These are phyloP conservation scores for Petunia secreta DNA, from an alignment of 257 asterid species.

Conservation along the genomic window DNA sequence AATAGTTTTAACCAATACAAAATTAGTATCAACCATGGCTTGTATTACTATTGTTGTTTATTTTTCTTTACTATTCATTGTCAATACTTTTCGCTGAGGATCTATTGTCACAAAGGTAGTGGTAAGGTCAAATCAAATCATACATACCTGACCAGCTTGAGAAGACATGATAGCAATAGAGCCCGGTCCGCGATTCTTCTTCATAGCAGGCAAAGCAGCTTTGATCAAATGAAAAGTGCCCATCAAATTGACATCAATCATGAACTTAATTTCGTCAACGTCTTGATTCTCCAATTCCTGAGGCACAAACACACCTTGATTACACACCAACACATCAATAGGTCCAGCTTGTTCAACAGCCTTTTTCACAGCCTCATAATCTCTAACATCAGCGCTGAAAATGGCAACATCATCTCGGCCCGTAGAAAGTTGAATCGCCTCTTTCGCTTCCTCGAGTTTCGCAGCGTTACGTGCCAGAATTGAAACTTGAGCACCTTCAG, in stretches of 20 bases:
- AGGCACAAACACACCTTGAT: constrained; percentile 84
- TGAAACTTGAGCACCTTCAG: constrained; percentile 60
- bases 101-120: no score
- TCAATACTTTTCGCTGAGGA: no score
- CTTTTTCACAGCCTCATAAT: constrained; percentile 60
- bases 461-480: constrained; percentile 69
- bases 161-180: constrained; percentile 93
- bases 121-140: no score
- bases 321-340: constrained; percentile 79
- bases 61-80: no score
- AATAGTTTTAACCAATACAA: no score
- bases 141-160: constrained; percentile 92
- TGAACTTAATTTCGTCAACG: constrained; percentile 75
- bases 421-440: constrained; percentile 74
- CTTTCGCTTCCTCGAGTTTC: constrained; percentile 79
- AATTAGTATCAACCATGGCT: no score
- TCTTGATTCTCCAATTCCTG: constrained; percentile 74
- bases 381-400: constrained; percentile 89
- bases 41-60: no score
- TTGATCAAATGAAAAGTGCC: constrained; percentile 61
- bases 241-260: constrained; percentile 83
- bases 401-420: constrained; percentile 66
- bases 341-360: constrained; percentile 67
- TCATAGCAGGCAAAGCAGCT: constrained; percentile 66
- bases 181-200: constrained; percentile 69